Evolutionary conservation across 2,329 filamentous ascomycete species (phyloP).

Genomic region (Cladosporium velox): DNA sequence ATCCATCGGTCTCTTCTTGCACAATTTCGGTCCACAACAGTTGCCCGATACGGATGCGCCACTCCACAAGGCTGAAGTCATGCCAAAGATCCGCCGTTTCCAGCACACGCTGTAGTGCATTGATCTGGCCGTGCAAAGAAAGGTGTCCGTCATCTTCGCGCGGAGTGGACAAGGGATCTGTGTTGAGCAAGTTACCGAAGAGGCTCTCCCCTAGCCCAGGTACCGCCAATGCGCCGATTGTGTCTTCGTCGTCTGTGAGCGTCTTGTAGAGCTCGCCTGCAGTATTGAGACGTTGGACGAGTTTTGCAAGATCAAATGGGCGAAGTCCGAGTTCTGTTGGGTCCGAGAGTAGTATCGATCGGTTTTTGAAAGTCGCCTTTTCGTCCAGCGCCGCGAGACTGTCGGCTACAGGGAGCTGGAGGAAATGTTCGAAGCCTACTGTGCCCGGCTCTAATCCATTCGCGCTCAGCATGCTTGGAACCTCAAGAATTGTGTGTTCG

Average conservation of each 20-base stretch:
- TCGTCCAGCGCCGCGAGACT: slow-evolving; percentile 25
- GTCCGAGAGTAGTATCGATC: slow-evolving; percentile 25
- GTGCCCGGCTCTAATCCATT: slow-evolving; percentile 50
- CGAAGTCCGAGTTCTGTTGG: slow-evolving; percentile 33
- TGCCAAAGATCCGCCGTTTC: slow-evolving; percentile 48
- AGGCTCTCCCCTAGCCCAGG: slow-evolving; percentile 34
- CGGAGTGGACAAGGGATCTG: slow-evolving; percentile 21
- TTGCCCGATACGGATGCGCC: slow-evolving; percentile 49
- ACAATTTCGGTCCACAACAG: slow-evolving; percentile 43
- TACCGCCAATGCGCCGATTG: slow-evolving; percentile 19
- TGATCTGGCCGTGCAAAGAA: slow-evolving; percentile 48
- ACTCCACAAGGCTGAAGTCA: slow-evolving; percentile 50
- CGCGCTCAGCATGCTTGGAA: slow-evolving; percentile 51
- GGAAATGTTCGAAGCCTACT: slow-evolving; percentile 49
- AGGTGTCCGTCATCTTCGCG: slow-evolving; percentile 22
- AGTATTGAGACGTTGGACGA: slow-evolving; percentile 31
- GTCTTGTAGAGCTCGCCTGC: slow-evolving; percentile 24
- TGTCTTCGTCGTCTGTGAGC: background rate
- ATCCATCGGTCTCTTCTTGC: slow-evolving; percentile 30
- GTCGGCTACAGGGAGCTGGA: slow-evolving; percentile 50
- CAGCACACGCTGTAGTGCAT: slow-evolving; percentile 46
- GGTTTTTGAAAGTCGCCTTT: slow-evolving; percentile 22
- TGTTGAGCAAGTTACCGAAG: slow-evolving; percentile 31
- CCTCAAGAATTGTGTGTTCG: slow-evolving; percentile 37
- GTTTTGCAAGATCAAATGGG: slow-evolving; percentile 24